Base-by-base conservation (phyloP, 208 protist genomes). In the Leishmania arabica region DNA sequence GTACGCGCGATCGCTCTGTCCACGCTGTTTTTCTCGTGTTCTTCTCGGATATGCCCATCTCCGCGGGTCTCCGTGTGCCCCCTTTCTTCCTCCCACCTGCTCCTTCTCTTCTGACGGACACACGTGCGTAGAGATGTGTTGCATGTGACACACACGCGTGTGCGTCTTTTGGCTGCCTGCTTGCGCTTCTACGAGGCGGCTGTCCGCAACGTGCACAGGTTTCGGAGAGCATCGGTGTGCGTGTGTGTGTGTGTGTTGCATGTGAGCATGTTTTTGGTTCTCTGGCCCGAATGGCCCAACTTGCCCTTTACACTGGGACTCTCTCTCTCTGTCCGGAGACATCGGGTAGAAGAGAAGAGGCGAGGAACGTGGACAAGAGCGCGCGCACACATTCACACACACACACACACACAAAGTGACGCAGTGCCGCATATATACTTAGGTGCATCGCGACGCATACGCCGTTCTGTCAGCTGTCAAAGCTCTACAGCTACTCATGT, bases 361-460 rank as follows among this genome's bases (percentile, higher is more conserved):
- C 60, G 13, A 37, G 60, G n/a, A 21, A 21, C 11, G 60, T 66
- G n/a, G 60, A 34, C 11, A 66, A 11, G 60, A 27, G 7, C 2
- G 37, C 51, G 68, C 47, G 11, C 47, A 74, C 70, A 58, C n/a
- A 77, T 13, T 9, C 34, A 77, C 5, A 77, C 73, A 64, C 75
- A 58, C 37, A 51, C 51, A 62, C 34, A 65, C 45, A 9, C 42
- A 45, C 42, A 45, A 0, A 37, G 5, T n/a, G 5, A 69, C 3
- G 71, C 54, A 37, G 17, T 42, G 15, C 9, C 19, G 27, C 76
- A 70, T 81, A 37, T 7, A 80, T 56, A 0, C 37, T n/a, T 24
- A 77, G 11, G 37, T 13, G 21, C 42, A 79, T 27, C 5, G n/a
- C 31, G 2, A 75, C 27, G 31, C 49, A 19, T n/a, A 51, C 24